phyloP scores from a whole-genome alignment of 148 eudicot genomes.

The Silene latifolia region DNA sequence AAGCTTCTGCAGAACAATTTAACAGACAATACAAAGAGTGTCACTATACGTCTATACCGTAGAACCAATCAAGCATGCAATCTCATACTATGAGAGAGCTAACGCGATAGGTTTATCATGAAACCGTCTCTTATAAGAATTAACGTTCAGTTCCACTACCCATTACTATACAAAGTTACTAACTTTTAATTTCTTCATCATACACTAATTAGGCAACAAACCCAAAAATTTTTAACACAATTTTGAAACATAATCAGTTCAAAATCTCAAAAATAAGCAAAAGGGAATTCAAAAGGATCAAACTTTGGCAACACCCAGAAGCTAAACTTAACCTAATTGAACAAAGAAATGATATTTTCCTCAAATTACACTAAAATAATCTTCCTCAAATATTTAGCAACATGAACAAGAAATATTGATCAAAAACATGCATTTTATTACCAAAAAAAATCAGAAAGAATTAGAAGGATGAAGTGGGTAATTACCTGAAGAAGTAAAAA shows the following conservation, averaged over 20 bases:
- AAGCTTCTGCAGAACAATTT: constrained; percentile 38
- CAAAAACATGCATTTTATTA: not conserved
- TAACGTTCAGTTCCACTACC: no score
- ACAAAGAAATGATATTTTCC: not conserved
- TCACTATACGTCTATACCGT: constrained; percentile 24
- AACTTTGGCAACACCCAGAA: not conserved
- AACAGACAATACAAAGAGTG: constrained; percentile 7
- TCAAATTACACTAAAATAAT: not conserved
- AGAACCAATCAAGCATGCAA: constrained; percentile 5
- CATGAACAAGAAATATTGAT: not conserved
- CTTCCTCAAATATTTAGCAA: not conserved
- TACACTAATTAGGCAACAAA: not conserved
- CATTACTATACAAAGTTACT: not conserved
- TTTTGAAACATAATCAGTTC: not conserved
- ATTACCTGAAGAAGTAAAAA: constrained; percentile 8
- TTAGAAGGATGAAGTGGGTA: not conserved
- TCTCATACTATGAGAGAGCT: not conserved
- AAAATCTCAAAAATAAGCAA: not conserved
- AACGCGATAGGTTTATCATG: no score
- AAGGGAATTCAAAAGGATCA: constrained; percentile 4
- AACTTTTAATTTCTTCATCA: constrained; percentile 5
- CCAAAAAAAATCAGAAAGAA: not conserved
- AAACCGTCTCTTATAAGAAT: no score
- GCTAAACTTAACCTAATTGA: not conserved
- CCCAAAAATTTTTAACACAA: not conserved